These are phyloP conservation scores for Tetracentron sinense DNA, from an alignment of 164 flowering plant species.

Conservation along the genomic window DNA sequence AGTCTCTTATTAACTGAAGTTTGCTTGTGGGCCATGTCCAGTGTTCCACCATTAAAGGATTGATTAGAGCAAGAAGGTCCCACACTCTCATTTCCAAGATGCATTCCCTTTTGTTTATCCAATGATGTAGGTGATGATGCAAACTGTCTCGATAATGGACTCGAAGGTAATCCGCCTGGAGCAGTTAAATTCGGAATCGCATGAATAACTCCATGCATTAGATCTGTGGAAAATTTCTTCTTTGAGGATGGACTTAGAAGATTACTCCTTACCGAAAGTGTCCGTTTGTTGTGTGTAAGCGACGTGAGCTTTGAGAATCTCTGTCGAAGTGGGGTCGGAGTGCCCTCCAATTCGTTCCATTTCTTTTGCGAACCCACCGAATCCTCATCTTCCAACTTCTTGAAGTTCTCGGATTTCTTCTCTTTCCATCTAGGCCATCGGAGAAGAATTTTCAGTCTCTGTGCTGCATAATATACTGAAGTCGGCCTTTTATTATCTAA, in stretches of 20 bases:
- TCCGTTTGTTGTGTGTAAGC: conserved; percentile 56
- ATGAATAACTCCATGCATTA: conserved; percentile 64
- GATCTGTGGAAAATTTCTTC: conserved; percentile 80
- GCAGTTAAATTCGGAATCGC: conserved; percentile 40
- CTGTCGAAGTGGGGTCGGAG: conserved; percentile 68
- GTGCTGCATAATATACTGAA: conserved; percentile 48
- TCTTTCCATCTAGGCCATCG: conserved; percentile 56
- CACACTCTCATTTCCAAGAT: conserved; percentile 6
- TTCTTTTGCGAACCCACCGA: conserved; percentile 36
- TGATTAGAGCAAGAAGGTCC: conserved; percentile 17
- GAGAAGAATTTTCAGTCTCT: conserved; percentile 53
- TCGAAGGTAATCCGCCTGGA: conserved; percentile 31
- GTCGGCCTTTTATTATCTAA: conserved; percentile 23
- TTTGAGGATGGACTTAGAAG: conserved; percentile 67
- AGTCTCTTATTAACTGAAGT: conserved; percentile 38
- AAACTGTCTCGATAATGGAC: conserved; percentile 38
- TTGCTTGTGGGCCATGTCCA: conserved; percentile 22
- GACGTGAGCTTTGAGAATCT: conserved; percentile 56
- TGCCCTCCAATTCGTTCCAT: conserved; percentile 33
- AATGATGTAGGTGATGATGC: conserved; percentile 37
- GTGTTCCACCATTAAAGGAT: conserved; percentile 10
- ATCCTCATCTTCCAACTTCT: conserved; percentile 27
- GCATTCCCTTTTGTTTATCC: conserved; percentile 27
- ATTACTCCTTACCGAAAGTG: conserved; percentile 63
- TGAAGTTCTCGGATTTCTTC: conserved; percentile 28